Percentiles rank a stretch among this genome's conserved stretches.
Conservation (phyloP, 257 asterid genomes). For the Lithospermum erythrorhizon region DNA sequence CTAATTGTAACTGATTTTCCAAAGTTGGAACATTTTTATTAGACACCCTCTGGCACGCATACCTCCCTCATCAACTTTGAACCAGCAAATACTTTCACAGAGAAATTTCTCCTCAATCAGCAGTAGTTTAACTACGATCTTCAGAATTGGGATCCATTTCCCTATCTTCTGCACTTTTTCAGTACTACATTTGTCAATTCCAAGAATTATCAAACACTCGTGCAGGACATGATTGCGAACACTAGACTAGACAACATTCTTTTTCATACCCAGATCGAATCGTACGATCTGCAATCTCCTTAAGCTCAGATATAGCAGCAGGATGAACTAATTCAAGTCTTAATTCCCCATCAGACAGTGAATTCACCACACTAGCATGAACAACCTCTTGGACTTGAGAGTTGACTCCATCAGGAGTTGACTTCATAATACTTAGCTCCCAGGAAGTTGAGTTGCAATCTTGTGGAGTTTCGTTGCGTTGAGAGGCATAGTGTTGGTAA, state of each 20-base stretch:
- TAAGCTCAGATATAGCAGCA: conserved; percentile 50
- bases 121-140: conserved; percentile 60
- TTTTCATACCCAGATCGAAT: conserved; percentile 58
- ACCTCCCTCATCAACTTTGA: conserved; percentile 33
- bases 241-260: conserved; percentile 62
- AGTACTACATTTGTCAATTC: conserved; percentile 66
- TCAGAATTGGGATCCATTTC: conserved; percentile 79
- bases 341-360: no score
- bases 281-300: conserved; percentile 59
- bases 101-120: conserved; percentile 65
- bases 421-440: no score
- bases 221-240: conserved; percentile 74
- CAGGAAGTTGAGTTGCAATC: conserved; percentile 14
- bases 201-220: conserved; percentile 71
- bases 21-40: conserved; percentile 62
- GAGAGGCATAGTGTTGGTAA: conserved; percentile 44
- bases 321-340: conserved; percentile 50
- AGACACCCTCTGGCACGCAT: conserved; percentile 56
- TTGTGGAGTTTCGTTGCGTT: conserved; percentile 53
- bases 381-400: conserved; percentile 36
- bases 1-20: conserved; percentile 72
- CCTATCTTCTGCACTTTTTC: conserved; percentile 77
- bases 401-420: conserved; percentile 47
- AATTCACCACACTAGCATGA: no score
- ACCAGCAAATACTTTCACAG: conserved; percentile 66